These are phyloP conservation scores for Claviceps sp. DNA, from an alignment of 2,329 filamentous ascomycete genomes.

Conservation along the genomic window DNA sequence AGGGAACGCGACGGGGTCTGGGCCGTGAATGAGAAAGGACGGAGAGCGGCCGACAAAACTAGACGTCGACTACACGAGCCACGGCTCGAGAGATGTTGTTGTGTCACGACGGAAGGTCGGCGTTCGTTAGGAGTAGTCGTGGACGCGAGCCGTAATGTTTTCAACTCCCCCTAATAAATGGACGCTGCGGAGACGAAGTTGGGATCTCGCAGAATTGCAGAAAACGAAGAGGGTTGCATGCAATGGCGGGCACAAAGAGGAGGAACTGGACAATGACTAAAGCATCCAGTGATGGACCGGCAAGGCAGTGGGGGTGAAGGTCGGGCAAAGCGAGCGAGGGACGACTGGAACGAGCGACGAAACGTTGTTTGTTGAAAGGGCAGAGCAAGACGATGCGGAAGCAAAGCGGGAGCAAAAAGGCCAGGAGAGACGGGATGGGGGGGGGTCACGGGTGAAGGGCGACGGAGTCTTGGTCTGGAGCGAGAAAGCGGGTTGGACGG, in stretches of 20 bases:
- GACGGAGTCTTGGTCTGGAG: not conserved
- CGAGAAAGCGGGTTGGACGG: not conserved
- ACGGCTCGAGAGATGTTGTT: not conserved
- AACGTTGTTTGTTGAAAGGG: conserved; percentile 25
- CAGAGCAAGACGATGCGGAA: conserved; percentile 13
- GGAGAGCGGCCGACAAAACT: not conserved
- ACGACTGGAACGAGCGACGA: conserved; percentile 25
- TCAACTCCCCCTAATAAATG: not conserved
- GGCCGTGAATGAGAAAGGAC: not conserved
- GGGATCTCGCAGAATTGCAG: not conserved
- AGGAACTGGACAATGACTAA: not conserved
- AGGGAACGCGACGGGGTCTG: conserved; percentile 5
- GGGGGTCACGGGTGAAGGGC: not conserved
- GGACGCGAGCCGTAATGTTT: not conserved
- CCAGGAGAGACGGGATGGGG: not conserved
- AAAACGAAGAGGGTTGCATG: not conserved
- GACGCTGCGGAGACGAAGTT: not conserved
- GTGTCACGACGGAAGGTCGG: not conserved
- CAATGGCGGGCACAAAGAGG: not conserved
- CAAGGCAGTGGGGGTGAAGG: conserved; percentile 14
- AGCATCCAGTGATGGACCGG: conserved; percentile 7
- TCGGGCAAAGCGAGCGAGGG: conserved; percentile 21
- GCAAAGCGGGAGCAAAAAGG: conserved; percentile 1
- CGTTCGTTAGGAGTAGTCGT: not conserved
- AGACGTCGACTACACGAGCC: not conserved